Evolutionary conservation across 2,329 filamentous ascomycete genomes (phyloP).

Genomic region (Aureobasidium subglaciale): DNA sequence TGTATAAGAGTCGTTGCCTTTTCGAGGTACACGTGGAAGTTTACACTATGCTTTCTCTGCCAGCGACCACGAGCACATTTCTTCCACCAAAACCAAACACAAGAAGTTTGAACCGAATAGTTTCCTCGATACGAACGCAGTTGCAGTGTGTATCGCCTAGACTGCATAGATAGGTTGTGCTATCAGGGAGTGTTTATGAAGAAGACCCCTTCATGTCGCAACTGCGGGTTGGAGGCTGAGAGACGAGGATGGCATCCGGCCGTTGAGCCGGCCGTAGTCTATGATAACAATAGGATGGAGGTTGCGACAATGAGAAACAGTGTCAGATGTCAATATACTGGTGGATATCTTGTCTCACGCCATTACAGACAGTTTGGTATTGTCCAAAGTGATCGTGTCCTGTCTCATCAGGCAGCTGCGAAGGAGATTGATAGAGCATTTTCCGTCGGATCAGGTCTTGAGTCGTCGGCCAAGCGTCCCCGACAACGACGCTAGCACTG

Average conservation of each 20-base stretch:
- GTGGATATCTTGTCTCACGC: not conserved
- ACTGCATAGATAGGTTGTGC: not conserved
- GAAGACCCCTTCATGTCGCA: not conserved
- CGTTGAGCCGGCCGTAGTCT: slow-evolving; percentile 3
- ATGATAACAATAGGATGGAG: slow-evolving; percentile 1
- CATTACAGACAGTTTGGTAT: not conserved
- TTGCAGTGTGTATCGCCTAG: not conserved
- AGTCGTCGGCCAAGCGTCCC: slow-evolving; percentile 2
- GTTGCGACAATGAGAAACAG: slow-evolving; percentile 8
- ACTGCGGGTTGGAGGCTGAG: slow-evolving; percentile 4
- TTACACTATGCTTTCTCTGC: no score
- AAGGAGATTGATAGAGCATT: slow-evolving; percentile 1
- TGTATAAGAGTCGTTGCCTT: no score
- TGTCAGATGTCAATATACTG: not conserved
- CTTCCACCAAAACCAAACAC: not conserved
- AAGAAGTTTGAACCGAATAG: not conserved
- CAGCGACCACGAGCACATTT: no score
- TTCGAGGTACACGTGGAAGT: no score
- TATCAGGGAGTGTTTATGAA: not conserved
- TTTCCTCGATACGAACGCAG: not conserved
- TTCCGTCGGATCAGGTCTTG: not conserved
- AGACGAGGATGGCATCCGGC: slow-evolving; percentile 1
- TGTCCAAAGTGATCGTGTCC: not conserved
- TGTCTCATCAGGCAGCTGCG: slow-evolving; percentile 3
- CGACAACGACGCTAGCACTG: slow-evolving; percentile 7